A percentile compares a stretch with the other conserved stretches of the same genome.
Conservation (phyloP, 179 eudicot genomes). For the Heliamphora pulchella region DNA sequence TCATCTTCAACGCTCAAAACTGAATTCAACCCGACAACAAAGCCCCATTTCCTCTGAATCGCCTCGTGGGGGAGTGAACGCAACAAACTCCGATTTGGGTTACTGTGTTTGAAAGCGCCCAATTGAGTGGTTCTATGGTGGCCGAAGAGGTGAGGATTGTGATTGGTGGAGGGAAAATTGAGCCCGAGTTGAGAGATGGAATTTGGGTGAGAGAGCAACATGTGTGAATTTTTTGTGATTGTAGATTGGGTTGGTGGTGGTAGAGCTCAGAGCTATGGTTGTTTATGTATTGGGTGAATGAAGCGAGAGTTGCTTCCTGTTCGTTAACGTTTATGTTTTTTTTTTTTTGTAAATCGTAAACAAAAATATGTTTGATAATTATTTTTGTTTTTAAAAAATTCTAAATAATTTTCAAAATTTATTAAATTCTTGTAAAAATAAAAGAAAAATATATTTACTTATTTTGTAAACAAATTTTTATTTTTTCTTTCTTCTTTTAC, state of each 20-base stretch:
- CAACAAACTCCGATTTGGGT: constrained; percentile 13
- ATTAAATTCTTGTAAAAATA: too few relatives aligned
- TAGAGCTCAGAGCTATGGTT: neutral
- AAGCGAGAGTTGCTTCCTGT: too few relatives aligned
- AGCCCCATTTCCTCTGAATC: constrained; percentile 17
- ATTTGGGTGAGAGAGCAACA: constrained; percentile 11
- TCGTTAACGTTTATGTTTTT: too few relatives aligned
- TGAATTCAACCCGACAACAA: constrained; percentile 29
- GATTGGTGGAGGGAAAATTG: neutral
- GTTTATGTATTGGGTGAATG: too few relatives aligned
- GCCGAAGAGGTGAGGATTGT: constrained; percentile 13
- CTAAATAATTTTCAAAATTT: too few relatives aligned
- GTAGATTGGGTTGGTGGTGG: neutral
- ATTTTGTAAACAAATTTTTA: too few relatives aligned
- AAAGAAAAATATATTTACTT: too few relatives aligned
- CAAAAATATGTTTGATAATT: too few relatives aligned
- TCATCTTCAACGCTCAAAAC: constrained; percentile 39
- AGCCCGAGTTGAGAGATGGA: constrained; percentile 1
- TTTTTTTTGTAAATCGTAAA: too few relatives aligned
- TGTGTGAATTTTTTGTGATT: neutral
- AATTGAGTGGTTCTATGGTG: constrained; percentile 10
- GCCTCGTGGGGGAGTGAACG: constrained; percentile 19
- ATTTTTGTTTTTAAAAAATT: too few relatives aligned
- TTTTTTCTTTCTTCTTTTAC: too few relatives aligned
- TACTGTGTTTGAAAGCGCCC: constrained; percentile 15